Conservation (phyloP, 2,329 filamentous ascomycete genomes). For the Paradendryphiella salina region DNA sequence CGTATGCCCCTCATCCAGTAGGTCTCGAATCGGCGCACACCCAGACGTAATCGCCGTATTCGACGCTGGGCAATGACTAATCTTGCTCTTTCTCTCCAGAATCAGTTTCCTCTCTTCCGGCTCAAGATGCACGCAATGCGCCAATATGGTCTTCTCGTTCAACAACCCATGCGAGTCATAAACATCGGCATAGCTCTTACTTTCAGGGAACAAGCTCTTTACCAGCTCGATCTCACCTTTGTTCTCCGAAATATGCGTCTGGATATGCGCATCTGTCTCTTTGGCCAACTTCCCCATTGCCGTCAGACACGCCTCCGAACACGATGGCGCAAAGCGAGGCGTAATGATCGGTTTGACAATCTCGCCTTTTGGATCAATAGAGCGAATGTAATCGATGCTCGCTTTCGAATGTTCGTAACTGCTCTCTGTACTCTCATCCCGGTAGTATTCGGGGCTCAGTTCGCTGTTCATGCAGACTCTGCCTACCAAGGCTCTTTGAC, state of each 20-base stretch:
- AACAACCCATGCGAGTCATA: slow-evolving; percentile 77
- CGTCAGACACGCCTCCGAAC: slow-evolving; percentile 59
- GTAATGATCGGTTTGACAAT: slow-evolving; percentile 82
- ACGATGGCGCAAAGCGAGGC: slow-evolving; percentile 63
- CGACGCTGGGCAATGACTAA: slow-evolving; percentile 84
- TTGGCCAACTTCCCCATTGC: slow-evolving; percentile 67
- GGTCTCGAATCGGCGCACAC: slow-evolving; percentile 70
- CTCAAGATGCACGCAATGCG: slow-evolving; percentile 78
- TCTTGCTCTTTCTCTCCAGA: slow-evolving; percentile 62
- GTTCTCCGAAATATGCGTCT: slow-evolving; percentile 93
- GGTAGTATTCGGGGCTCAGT: slow-evolving; percentile 75
- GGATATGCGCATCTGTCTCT: slow-evolving; percentile 68
- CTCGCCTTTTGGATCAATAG: slow-evolving; percentile 65
- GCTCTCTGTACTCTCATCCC: slow-evolving; percentile 67
- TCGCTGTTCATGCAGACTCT: slow-evolving; percentile 89
- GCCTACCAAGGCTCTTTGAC: slow-evolving; percentile 89
- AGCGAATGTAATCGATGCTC: slow-evolving; percentile 61
- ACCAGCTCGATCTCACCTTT: slow-evolving; percentile 73
- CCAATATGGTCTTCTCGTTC: slow-evolving; percentile 74
- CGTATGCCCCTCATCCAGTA: slow-evolving; percentile 73
- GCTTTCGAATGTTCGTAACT: slow-evolving; percentile 58
- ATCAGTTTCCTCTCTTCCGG: slow-evolving; percentile 69
- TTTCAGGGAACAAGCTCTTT: slow-evolving; percentile 66
- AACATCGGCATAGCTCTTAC: slow-evolving; percentile 69
- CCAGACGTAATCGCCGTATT: slow-evolving; percentile 84